A percentile compares a stretch with the other conserved stretches of the same genome.
phyloP scores from a whole-genome alignment of 225 moss, liverwort and hornwort genomes.

The Anthoceros angustus region DNA sequence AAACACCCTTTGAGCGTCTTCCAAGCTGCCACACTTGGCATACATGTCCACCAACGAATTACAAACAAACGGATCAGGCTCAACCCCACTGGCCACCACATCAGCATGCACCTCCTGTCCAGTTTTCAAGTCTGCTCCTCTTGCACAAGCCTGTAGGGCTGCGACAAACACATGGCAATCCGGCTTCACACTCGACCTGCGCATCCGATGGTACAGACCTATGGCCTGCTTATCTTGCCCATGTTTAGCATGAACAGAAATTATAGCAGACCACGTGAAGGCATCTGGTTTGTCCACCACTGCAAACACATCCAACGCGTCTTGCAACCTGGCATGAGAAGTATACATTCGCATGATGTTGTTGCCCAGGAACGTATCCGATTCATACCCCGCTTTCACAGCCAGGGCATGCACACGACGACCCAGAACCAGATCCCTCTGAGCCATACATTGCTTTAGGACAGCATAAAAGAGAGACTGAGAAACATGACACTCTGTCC shows the following conservation, averaged over 20 bases:
- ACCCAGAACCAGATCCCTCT: not conserved
- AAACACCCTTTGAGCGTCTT: not conserved
- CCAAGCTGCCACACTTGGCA: not conserved
- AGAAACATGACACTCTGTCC: not conserved
- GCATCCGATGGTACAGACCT: not conserved
- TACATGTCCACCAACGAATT: not conserved
- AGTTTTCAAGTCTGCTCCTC: not conserved
- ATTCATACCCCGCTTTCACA: not conserved
- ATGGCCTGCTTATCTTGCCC: not conserved
- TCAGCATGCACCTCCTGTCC: not conserved
- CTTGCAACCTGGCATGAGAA: not conserved
- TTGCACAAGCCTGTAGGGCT: not conserved
- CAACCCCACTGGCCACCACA: not conserved
- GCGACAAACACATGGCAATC: not conserved
- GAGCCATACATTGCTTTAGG: not conserved
- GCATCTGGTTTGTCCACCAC: not conserved
- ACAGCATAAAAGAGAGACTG: not conserved
- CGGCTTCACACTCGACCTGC: not conserved
- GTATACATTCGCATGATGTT: not conserved
- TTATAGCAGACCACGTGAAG: not conserved
- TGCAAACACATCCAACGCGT: not conserved
- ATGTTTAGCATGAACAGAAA: not conserved
- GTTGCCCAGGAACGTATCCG: not conserved
- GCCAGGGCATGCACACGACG: not conserved
- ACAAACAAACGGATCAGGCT: not conserved